phyloP scores from a whole-genome alignment of 1,284 basidiomycete species.

The Boletellus deceptivus region DNA sequence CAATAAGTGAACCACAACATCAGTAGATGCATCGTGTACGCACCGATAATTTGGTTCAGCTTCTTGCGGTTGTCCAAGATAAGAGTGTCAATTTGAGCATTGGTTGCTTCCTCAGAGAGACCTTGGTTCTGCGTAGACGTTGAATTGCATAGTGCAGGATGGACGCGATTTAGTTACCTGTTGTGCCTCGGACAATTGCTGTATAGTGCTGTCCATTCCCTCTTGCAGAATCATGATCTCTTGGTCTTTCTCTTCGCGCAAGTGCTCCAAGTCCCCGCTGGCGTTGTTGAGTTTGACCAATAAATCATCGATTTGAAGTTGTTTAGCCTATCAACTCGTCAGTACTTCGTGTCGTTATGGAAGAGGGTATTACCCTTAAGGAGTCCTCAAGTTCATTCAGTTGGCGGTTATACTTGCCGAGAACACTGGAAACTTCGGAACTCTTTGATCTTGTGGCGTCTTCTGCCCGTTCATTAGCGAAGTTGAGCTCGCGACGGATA shows the following conservation, averaged over 20 bases:
- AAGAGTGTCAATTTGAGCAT: conserved; percentile 94
- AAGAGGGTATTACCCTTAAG: conserved; percentile 61
- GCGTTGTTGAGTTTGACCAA: conserved; percentile 77
- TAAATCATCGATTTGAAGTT: conserved; percentile 92
- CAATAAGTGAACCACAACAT: conserved; percentile 5
- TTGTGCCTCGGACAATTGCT: conserved; percentile 85
- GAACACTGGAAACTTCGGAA: conserved; percentile 86
- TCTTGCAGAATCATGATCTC: conserved; percentile 96
- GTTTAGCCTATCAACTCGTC: conserved; percentile 65
- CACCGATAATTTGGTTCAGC: conserved; percentile 95
- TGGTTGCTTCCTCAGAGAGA: conserved; percentile 84
- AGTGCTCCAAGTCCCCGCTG: conserved; percentile 71
- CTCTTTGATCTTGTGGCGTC: conserved; percentile 91
- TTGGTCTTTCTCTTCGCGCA: conserved; percentile 95
- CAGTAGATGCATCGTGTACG: conserved; percentile 16
- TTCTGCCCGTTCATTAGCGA: conserved; percentile 98
- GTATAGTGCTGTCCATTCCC: conserved; percentile 92
- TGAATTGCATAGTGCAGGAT: conserved; percentile 2
- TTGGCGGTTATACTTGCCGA: conserved; percentile 95
- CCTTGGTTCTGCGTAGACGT: conserved; percentile 64
- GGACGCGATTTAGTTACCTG: conserved; percentile 49
- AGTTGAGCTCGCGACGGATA: conserved; percentile 88
- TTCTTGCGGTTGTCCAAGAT: conserved; percentile 98
- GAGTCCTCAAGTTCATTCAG: conserved; percentile 94
- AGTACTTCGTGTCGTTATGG: conserved; percentile 9